Conservation (phyloP, 768 basidiomycete genomes). For the Chalciporus pseudorubinellus region DNA sequence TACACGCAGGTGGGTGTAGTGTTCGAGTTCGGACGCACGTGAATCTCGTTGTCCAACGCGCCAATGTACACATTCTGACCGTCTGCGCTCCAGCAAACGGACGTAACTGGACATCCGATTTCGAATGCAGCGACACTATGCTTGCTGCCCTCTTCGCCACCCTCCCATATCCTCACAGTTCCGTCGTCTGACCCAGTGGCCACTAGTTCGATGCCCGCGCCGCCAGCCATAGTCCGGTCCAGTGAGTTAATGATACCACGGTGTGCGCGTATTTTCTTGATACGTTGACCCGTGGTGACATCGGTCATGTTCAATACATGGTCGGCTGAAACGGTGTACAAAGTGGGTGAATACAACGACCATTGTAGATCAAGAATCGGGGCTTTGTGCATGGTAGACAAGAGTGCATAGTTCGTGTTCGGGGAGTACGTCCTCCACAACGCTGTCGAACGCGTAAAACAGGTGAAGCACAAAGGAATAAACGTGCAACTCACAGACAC, state of each 20-base stretch:
- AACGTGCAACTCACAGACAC: constrained; percentile 66
- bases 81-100: constrained; percentile 90
- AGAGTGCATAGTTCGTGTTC: constrained; percentile 87
- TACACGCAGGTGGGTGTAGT: background rate
- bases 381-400: constrained; percentile 82
- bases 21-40: constrained; percentile 51
- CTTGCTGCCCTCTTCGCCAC: constrained; percentile 71
- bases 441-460: constrained; percentile 41
- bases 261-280: constrained; percentile 83
- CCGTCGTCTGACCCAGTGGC: constrained; percentile 92
- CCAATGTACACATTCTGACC: constrained; percentile 88
- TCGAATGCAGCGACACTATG: constrained; percentile 77
- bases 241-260: constrained; percentile 88
- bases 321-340: constrained; percentile 91
- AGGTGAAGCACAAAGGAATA: constrained; percentile 2
- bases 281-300: constrained; percentile 78
- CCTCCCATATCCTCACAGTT: constrained; percentile 89
- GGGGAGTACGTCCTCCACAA: constrained; percentile 91
- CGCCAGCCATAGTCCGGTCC: constrained; percentile 82
- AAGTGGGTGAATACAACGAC: constrained; percentile 67
- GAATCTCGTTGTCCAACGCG: constrained; percentile 93
- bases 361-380: constrained; percentile 92
- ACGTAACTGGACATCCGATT: constrained; percentile 85
- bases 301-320: constrained; percentile 75
- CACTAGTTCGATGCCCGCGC: constrained; percentile 80